Conservation (phyloP, 2,329 filamentous ascomycete species). For the Macrophomina phaseolina region DNA sequence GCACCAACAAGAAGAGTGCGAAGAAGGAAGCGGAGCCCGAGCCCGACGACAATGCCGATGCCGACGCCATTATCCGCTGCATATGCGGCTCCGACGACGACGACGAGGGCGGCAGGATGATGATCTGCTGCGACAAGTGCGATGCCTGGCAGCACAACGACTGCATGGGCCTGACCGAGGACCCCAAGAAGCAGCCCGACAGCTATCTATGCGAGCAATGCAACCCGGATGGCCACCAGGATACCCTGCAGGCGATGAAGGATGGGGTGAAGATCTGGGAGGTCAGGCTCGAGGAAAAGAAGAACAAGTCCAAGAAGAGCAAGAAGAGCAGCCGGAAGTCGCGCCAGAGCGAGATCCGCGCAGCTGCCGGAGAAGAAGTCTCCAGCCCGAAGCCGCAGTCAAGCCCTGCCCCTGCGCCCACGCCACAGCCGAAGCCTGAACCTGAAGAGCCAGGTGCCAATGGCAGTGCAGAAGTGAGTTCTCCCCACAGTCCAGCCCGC, state of each 20-base stretch:
- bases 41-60: slow-evolving; percentile 59
- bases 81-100: slow-evolving; percentile 89
- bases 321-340: slow-evolving; percentile 68
- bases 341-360: slow-evolving; percentile 65
- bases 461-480: slow-evolving; percentile 22
- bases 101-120: slow-evolving; percentile 84
- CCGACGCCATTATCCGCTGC: slow-evolving; percentile 84
- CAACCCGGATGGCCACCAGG: slow-evolving; percentile 80
- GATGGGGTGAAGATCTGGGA: slow-evolving; percentile 90
- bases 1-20: slow-evolving; percentile 49
- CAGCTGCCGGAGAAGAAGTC: slow-evolving; percentile 51
- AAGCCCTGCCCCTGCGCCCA: slow-evolving; percentile 29
- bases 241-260: slow-evolving; percentile 77
- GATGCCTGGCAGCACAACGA: slow-evolving; percentile 97
- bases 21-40: slow-evolving; percentile 58
- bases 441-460: slow-evolving; percentile 27
- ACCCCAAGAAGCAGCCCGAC: slow-evolving; percentile 58
- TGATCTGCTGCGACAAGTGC: slow-evolving; percentile 95
- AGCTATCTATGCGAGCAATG: slow-evolving; percentile 91
- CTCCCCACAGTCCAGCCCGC: background rate
- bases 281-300: slow-evolving; percentile 62
- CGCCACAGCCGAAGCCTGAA: slow-evolving; percentile 31
- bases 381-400: slow-evolving; percentile 32
- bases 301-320: slow-evolving; percentile 62
- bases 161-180: slow-evolving; percentile 85